A percentile compares a stretch with the other conserved stretches of the same genome.
phyloP scores from a whole-genome alignment of 805 yeast genomes.

The Candida rishiriensis region DNA sequence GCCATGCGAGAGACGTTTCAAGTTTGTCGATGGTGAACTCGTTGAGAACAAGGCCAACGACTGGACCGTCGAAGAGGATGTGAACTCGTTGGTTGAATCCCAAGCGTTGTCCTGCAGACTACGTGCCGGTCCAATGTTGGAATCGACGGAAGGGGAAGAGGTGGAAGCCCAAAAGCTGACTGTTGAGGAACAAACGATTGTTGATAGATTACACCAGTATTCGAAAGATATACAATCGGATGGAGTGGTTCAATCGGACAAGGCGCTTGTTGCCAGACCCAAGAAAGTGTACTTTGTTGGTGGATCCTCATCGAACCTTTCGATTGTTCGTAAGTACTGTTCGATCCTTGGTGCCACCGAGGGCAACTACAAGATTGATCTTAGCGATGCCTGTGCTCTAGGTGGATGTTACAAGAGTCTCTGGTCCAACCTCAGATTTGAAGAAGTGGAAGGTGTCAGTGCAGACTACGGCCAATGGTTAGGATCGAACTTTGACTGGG shows the following conservation, averaged over 20 bases:
- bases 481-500: slow-evolving; percentile 44
- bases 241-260: slow-evolving; percentile 40
- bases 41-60: slow-evolving; percentile 31
- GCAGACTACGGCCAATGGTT: slow-evolving; percentile 41
- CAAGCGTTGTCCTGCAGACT: slow-evolving; percentile 83
- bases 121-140: slow-evolving; percentile 73
- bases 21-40: slow-evolving; percentile 25
- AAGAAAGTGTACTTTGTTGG: slow-evolving; percentile 78
- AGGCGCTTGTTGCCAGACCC: slow-evolving; percentile 52
- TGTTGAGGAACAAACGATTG: slow-evolving; percentile 16
- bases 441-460: slow-evolving; percentile 9
- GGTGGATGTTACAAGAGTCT: slow-evolving; percentile 88
- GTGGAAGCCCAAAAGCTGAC: background rate
- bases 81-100: slow-evolving; percentile 72
- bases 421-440: slow-evolving; percentile 52
- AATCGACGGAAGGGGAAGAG: slow-evolving; percentile 20
- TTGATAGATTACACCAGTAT: slow-evolving; percentile 15
- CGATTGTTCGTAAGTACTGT: slow-evolving; percentile 67
- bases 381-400: slow-evolving; percentile 86
- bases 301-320: slow-evolving; percentile 71
- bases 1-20: slow-evolving; percentile 56
- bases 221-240: slow-evolving; percentile 43
- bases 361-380: slow-evolving; percentile 68
- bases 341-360: slow-evolving; percentile 60
- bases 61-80: slow-evolving; percentile 61